A percentile compares a stretch with the other conserved stretches of the same genome.
Evolutionary conservation across 2,329 filamentous ascomycete genomes (phyloP).

Genomic region (Penicillium sp.): DNA sequence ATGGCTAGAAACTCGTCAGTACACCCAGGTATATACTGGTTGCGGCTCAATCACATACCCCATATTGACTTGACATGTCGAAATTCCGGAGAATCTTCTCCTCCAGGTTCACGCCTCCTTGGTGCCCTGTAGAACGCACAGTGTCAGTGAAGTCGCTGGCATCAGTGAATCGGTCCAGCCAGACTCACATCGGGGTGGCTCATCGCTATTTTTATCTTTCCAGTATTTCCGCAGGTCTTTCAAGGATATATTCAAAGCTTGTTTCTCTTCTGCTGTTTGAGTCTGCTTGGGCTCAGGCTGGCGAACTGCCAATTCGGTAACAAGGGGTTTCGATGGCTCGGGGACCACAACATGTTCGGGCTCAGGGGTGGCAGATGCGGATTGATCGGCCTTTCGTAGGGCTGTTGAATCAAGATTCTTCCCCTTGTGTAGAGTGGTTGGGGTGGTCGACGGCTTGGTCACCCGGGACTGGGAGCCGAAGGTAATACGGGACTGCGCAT

Average conservation of each 20-base stretch:
- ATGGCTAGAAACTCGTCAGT: conserved; percentile 61
- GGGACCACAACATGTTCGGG: conserved; percentile 28
- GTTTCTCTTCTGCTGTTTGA: conserved; percentile 34
- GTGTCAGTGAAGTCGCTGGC: background rate
- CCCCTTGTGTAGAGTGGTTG: conserved; percentile 31
- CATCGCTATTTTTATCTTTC: conserved; percentile 68
- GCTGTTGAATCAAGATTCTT: conserved; percentile 37
- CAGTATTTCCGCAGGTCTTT: conserved; percentile 76
- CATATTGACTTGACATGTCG: conserved; percentile 87
- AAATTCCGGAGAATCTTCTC: conserved; percentile 92
- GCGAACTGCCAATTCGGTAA: conserved; percentile 39
- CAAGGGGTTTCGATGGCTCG: conserved; percentile 30
- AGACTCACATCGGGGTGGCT: conserved; percentile 57
- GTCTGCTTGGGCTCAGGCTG: conserved; percentile 48
- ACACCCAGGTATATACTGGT: background rate
- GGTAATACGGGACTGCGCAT: conserved; percentile 60
- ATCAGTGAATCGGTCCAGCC: background rate
- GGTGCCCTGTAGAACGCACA: conserved; percentile 60
- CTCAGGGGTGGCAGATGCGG: conserved; percentile 22
- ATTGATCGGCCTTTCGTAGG: conserved; percentile 32
- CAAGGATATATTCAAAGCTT: conserved; percentile 65
- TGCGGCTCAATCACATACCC: conserved; percentile 61
- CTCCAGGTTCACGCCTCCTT: conserved; percentile 66
- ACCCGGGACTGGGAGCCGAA: conserved; percentile 60
- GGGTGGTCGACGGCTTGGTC: conserved; percentile 54